Evolutionary conservation across 371 early-diverging fungal species (phyloP), one percentile per base, ranked within the genome.

Genomic region (Mucor saturninus): DNA sequence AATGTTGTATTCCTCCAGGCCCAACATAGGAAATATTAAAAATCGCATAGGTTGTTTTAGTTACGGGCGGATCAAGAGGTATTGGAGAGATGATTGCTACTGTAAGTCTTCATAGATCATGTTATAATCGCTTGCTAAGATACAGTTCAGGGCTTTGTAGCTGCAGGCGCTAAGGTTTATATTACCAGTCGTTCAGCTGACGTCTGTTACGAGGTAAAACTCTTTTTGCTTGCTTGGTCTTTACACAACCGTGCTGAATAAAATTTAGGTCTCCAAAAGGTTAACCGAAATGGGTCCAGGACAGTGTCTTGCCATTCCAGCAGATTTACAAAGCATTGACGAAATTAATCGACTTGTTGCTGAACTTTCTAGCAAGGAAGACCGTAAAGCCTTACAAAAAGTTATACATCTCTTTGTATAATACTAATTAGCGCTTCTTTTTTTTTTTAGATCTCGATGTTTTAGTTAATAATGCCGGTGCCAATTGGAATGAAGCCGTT

Each of bases 401-500:
- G 21, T 21, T 21, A 1, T 48, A 21, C 9, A 9, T 48, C 0
- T 48, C 21, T 21, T 21, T 21, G 21, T 21, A 21, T 21, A 21
- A 28, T 14, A 48, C 30, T 49, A 3, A 4, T 28, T 11, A 5
- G 1, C 21, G 21, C 21, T 21, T 50, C 2, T 3, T 45, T 5
- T 35, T 10, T 29, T 15, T 2, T 43, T 5, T 64, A 77, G 92
- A 91, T 70, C 72, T 95, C 38, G 83, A 95, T 71, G 83, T 95
- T 6, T 80, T 95, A 26, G 81, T 95, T 26, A 95, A 95, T 76
- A 94, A 94, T 69, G 85, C 90, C n/a, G 92, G 92, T 2, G 90
- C 91, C 37, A 90, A 84, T 32, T 69, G 89, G 85, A 82, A 78
- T 29, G 83, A 74, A 13, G 52, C 72, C 13, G 59, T 91, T 6